phyloP scores from a whole-genome alignment of 331 rosid genomes.

The Ulmus americana region DNA sequence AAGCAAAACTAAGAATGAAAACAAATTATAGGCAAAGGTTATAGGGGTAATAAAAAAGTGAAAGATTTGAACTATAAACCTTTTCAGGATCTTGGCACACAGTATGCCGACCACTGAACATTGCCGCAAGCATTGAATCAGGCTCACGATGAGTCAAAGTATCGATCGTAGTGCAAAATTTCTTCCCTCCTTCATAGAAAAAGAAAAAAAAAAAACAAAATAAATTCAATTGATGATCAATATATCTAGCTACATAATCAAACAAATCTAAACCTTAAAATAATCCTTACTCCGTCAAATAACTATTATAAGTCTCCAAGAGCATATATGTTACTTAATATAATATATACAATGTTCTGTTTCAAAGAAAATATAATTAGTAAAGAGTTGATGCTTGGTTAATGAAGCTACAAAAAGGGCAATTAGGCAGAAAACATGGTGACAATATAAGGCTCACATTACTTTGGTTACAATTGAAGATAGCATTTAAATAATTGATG shows the following conservation, averaged over 20 bases:
- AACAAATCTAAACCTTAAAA: neutral
- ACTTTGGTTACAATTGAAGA: neutral
- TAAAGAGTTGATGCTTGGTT: neutral
- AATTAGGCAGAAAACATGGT: neutral
- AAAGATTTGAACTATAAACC: constrained; percentile 21
- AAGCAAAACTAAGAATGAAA: neutral
- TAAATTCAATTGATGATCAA: neutral
- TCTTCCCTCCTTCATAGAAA: constrained; percentile 74
- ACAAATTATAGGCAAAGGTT: neutral
- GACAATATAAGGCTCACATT: neutral
- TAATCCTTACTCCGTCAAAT: neutral
- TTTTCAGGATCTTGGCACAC: constrained; percentile 51
- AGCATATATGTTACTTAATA: neutral
- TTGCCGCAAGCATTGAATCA: constrained; percentile 87
- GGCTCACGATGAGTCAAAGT: constrained; percentile 85
- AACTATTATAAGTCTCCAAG: neutral
- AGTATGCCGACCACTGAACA: constrained; percentile 89
- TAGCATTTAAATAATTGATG: neutral
- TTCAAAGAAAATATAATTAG: neutral
- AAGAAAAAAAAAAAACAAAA: neutral
- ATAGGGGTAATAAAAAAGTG: neutral
- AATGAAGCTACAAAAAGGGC: neutral
- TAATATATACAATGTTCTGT: neutral
- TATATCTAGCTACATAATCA: neutral
- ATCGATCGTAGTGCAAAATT: constrained; percentile 64